A percentile compares a stretch with the other conserved stretches of the same genome.
These are phyloP conservation scores for Pseudogymnoascus sp. DNA, from an alignment of 2,329 filamentous ascomycete species.

Conservation along the genomic window DNA sequence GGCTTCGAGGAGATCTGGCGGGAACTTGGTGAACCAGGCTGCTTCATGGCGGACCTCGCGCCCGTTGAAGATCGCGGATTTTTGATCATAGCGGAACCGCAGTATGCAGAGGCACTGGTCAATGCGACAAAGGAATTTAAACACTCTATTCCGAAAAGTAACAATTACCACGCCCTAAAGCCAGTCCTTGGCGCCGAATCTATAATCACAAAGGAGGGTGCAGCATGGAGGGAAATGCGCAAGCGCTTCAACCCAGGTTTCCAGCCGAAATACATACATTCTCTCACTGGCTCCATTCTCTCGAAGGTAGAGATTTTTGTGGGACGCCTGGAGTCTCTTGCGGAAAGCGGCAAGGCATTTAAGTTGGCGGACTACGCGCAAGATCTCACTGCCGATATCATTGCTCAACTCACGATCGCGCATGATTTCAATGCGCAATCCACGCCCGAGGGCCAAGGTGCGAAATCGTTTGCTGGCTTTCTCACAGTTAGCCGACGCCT, in stretches of 20 bases:
- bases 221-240: slow-evolving; percentile 21
- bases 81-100: not conserved
- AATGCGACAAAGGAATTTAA: not conserved
- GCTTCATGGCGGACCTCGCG: not conserved
- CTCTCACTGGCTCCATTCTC: slow-evolving; percentile 17
- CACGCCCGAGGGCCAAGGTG: slow-evolving; percentile 11
- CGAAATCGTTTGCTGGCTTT: not conserved
- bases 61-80: not conserved
- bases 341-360: slow-evolving; percentile 10
- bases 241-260: slow-evolving; percentile 24
- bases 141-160: not conserved
- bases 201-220: slow-evolving; percentile 11
- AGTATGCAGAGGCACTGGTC: not conserved
- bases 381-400: slow-evolving; percentile 17
- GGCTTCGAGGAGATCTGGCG: not conserved
- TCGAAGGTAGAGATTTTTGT: slow-evolving; percentile 15
- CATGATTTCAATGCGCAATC: slow-evolving; percentile 17
- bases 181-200: not conserved
- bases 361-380: slow-evolving; percentile 13
- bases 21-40: not conserved
- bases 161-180: not conserved
- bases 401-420: slow-evolving; percentile 16
- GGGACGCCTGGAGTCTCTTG: slow-evolving; percentile 7
- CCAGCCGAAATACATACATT: slow-evolving; percentile 12
- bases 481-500: slow-evolving; percentile 15